Conservation (phyloP, 2,329 filamentous ascomycete species). For the Endothia cerciana region DNA sequence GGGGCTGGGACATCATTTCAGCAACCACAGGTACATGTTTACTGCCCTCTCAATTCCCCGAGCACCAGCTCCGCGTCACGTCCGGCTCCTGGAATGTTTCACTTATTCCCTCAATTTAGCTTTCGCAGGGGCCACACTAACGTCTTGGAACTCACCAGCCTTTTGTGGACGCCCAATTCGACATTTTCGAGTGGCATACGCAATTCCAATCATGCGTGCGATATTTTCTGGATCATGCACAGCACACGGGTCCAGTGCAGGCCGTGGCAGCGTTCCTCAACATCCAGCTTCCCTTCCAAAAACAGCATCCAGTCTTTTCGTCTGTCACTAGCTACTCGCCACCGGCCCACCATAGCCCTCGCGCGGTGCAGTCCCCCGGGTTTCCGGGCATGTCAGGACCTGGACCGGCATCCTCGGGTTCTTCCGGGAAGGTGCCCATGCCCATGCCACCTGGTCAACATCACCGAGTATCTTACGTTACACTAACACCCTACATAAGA, state of each 20-base stretch:
- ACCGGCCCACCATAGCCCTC: slow-evolving; percentile 36
- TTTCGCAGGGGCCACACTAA: slow-evolving; percentile 19
- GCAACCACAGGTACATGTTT: slow-evolving; percentile 40
- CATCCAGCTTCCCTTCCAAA: slow-evolving; percentile 87
- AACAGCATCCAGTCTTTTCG: slow-evolving; percentile 50
- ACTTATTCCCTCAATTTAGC: not conserved
- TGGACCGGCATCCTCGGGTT: slow-evolving; percentile 22
- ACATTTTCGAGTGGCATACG: slow-evolving; percentile 92
- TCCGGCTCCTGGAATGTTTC: slow-evolving; percentile 6
- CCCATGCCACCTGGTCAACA: slow-evolving; percentile 25
- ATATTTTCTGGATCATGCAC: slow-evolving; percentile 90
- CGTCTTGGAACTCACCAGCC: slow-evolving; percentile 39
- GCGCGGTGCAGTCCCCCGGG: slow-evolving; percentile 39
- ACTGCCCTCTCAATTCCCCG: not conserved
- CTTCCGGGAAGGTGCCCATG: slow-evolving; percentile 19
- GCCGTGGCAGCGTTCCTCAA: slow-evolving; percentile 90
- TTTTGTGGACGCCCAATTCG: slow-evolving; percentile 60
- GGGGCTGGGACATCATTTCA: slow-evolving; percentile 36
- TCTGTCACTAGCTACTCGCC: slow-evolving; percentile 43
- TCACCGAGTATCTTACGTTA: slow-evolving; percentile 50
- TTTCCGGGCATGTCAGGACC: slow-evolving; percentile 34
- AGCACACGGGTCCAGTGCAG: slow-evolving; percentile 81
- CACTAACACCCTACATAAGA: slow-evolving; percentile 85
- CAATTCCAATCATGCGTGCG: slow-evolving; percentile 87
- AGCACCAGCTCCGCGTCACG: not conserved